Evolutionary conservation across 805 yeast species (phyloP).

Genomic region (Sporopachydermia quercuum): DNA sequence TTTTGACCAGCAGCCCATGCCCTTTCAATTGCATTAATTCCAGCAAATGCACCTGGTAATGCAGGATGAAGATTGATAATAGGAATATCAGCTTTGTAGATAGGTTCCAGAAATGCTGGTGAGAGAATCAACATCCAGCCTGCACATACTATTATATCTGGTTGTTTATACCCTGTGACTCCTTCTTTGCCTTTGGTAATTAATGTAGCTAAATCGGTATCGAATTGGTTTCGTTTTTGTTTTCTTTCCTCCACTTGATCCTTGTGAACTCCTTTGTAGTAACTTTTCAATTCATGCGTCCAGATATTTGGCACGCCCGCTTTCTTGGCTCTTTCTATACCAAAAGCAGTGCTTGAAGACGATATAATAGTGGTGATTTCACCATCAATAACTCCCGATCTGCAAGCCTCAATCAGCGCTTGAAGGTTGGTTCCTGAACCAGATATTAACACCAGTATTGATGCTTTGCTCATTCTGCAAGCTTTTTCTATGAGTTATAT

Average conservation of each 20-base stretch:
- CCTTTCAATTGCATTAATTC: slow-evolving; percentile 91
- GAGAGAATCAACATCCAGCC: slow-evolving; percentile 97
- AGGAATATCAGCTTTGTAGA: slow-evolving; percentile 45
- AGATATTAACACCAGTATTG: slow-evolving; percentile 69
- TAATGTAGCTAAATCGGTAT: slow-evolving; percentile 58
- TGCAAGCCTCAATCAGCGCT: slow-evolving; percentile 71
- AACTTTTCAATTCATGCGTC: slow-evolving; percentile 55
- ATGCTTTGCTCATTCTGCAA: slow-evolving; percentile 5
- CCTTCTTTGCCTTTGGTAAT: slow-evolving; percentile 21
- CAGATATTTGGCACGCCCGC: slow-evolving; percentile 51
- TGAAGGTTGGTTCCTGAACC: slow-evolving; percentile 95
- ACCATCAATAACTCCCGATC: slow-evolving; percentile 23
- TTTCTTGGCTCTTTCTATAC: slow-evolving; percentile 61
- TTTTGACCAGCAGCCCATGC: slow-evolving; percentile 92
- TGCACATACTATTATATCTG: slow-evolving; percentile 88
- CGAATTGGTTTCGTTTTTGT: slow-evolving; percentile 54
- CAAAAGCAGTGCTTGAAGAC: slow-evolving; percentile 76
- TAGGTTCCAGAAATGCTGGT: slow-evolving; percentile 53
- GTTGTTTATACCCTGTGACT: slow-evolving; percentile 28
- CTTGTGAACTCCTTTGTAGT: slow-evolving; percentile 63
- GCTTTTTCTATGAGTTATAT: no score
- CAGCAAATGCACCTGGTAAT: slow-evolving; percentile 92
- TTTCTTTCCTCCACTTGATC: slow-evolving; percentile 44
- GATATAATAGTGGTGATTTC: slow-evolving; percentile 69
- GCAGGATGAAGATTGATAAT: slow-evolving; percentile 95